Evolutionary conservation across 164 flowering plant genomes (phyloP), one percentile per base, ranked within the genome.

Genomic region (Magnolia officinalis): DNA sequence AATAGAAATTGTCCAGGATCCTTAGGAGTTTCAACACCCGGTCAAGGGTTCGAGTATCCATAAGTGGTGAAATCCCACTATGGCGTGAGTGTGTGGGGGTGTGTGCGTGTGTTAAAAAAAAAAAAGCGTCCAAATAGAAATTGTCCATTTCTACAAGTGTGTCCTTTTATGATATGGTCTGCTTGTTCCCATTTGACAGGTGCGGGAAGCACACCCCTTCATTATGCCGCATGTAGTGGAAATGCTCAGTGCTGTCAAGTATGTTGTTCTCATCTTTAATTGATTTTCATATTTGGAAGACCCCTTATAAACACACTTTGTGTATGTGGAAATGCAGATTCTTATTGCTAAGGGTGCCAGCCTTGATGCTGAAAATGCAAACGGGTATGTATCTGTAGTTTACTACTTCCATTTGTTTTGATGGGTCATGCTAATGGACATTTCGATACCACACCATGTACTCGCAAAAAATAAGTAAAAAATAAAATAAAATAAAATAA

Each of bases 161-260:
- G 16, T 55, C 70, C 13, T 29, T 50, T 7, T 31, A 13, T 69
- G 13, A 69, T 14, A 31, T 14, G 49, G 59, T 71, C 29, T 73
- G n/a, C 4, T 51, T 24, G 16, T 26, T 63, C 24, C 26, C 6
- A 2, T 65, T 26, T 75, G 79, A 74, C 92, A 95, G 98, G 98
- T 81, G 90, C 98, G 20, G 97, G 97, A 76, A 95, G 98, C 87
- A 91, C 96, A 29, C 85, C 98, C 13, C 97, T 95, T 66, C 98
- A 95, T 83, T 95, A 95, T 82, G 98, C 98, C 66, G 98, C 98
- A 23, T 93, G 96, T 81, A 97, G 98, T 77, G 98, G 98, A 75
- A 95, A 86, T 89, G 86, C 84, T 50, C 93, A 92, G 70, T 95
- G 98, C 79, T 95, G 98, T 76, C 97, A 91, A 83, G 98, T 95